Evolutionary conservation across 306 rosid genomes (phyloP).

Genomic region (Parietaria judaica): DNA sequence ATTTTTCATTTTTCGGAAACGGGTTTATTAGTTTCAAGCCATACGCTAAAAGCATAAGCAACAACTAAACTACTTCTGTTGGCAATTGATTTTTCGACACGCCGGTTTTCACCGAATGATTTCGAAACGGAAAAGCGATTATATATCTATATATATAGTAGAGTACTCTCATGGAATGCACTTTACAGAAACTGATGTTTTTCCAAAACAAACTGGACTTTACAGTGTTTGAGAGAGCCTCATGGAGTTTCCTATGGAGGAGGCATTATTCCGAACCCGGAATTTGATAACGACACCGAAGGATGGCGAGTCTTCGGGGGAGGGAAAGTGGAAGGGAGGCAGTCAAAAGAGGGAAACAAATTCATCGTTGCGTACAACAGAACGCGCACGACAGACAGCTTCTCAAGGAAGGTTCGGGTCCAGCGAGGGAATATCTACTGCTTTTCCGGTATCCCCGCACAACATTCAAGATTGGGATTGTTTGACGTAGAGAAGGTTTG

Average conservation of each 20-base stretch:
- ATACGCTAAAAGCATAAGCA: not conserved
- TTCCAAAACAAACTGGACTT: slow-evolving; percentile 7
- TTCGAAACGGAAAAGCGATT: not conserved
- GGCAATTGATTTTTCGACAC: not conserved
- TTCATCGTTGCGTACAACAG: slow-evolving; percentile 46
- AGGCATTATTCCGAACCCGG: slow-evolving; percentile 73
- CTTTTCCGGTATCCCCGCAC: slow-evolving; percentile 41
- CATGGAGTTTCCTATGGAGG: slow-evolving; percentile 53
- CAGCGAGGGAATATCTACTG: slow-evolving; percentile 36
- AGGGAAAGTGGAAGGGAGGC: slow-evolving; percentile 38
- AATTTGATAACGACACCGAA: slow-evolving; percentile 38
- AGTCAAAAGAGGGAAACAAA: slow-evolving; percentile 45
- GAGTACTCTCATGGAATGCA: not conserved
- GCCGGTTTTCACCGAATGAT: not conserved
- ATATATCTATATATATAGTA: not conserved
- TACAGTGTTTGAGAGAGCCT: slow-evolving; percentile 64
- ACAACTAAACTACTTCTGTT: not conserved
- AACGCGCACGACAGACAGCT: slow-evolving; percentile 40
- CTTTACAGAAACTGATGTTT: slow-evolving; percentile 1
- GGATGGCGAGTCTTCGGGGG: slow-evolving; percentile 59
- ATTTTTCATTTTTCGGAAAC: too few species aligned
- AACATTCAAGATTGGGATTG: too few species aligned
- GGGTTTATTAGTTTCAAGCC: not conserved
- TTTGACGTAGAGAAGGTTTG: too few species aligned
- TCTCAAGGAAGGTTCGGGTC: slow-evolving; percentile 51